Base-by-base conservation (phyloP, 768 basidiomycete species). In the Boletus sensibilis region DNA sequence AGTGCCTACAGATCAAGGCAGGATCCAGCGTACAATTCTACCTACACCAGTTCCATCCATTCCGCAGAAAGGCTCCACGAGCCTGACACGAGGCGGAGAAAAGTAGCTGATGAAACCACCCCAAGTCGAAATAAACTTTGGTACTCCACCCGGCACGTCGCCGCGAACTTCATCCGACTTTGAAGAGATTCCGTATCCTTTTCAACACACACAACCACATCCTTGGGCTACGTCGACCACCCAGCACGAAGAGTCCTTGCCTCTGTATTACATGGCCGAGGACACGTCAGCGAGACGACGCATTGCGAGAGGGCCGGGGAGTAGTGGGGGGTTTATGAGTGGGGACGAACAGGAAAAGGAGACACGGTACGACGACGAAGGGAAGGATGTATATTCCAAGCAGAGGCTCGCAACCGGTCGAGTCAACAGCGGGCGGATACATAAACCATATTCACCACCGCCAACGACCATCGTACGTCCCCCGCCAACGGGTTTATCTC, bases 111-210 rank as follows among this genome's bases (percentile, higher is more conserved):
- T 86, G 83, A 78, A 76, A 75, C 83, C 84, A 54, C 63, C 82
- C 66, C 83, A 87, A 69, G 78, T 90, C 62, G 79, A 85, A 66
- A 79, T 92, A 60, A 84, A 89, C 69, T 81, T 92, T 72, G 86
- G 84, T 68, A 74, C 81, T 58, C 78, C 79, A 57, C 76, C 78
- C 61, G 79, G 80, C 64, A 72, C 73, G 52, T 72, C 78, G 42
- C 71, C 77, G 42, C 76, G 76, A 66, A 76, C 80, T 48, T 84
- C 84, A 53, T 82, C 81, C 62, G 88, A 90, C 62, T 90, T 88
- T 71, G 87, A 90, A 72, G 80, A 90, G 67, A 75, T 89, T 57
- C 70, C 79, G 14, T 82, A 90, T 58, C 87, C 88, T 38, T 64
- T 74, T 25, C 73, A 65, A 61, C 64, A 73, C 61, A 48, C 61